These are phyloP conservation scores for Pseudovirgaria hyperparasitica DNA, from an alignment of 2,329 filamentous ascomycete genomes.

Conservation along the genomic window DNA sequence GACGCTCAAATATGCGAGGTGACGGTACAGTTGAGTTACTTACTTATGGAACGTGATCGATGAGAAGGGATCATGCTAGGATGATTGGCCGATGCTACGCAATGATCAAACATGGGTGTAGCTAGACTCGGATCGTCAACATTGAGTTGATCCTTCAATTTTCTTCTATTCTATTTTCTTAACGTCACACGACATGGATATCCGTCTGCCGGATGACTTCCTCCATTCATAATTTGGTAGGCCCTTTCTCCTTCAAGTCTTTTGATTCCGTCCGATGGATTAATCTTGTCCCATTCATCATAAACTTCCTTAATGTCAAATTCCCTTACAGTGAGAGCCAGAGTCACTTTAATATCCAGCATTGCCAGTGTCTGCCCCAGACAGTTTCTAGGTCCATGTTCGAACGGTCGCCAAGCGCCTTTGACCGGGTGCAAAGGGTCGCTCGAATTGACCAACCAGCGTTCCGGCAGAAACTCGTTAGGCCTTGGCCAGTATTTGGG, in stretches of 20 bases:
- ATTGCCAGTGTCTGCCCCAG: slow-evolving; percentile 25
- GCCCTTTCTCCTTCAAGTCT: slow-evolving; percentile 2
- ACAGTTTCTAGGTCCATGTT: slow-evolving; percentile 24
- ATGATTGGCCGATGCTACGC: too few species aligned
- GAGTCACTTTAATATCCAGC: slow-evolving; percentile 19
- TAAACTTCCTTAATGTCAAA: slow-evolving; percentile 12
- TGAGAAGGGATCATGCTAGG: too few species aligned
- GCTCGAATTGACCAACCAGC: slow-evolving; percentile 5
- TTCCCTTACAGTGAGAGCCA: slow-evolving; percentile 8
- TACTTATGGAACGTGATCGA: too few species aligned
- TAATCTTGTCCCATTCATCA: slow-evolving; percentile 5
- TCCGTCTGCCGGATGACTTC: slow-evolving; percentile 10
- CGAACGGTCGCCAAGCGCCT: slow-evolving; percentile 21
- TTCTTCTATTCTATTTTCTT: too few species aligned
- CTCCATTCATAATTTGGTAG: slow-evolving; percentile 6
- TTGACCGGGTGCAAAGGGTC: slow-evolving; percentile 6
- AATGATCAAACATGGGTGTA: too few species aligned
- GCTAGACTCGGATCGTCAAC: too few species aligned
- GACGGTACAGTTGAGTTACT: too few species aligned
- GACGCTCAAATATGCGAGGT: too few species aligned
- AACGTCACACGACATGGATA: slow-evolving; percentile 24
- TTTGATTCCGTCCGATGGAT: slow-evolving; percentile 1
- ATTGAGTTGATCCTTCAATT: too few species aligned
- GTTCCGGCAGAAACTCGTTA: slow-evolving; percentile 13
- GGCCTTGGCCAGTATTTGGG: slow-evolving; percentile 10